phyloP scores from a whole-genome alignment of 495 filamentous ascomycete species.

The Aspergillus bertholletiae region DNA sequence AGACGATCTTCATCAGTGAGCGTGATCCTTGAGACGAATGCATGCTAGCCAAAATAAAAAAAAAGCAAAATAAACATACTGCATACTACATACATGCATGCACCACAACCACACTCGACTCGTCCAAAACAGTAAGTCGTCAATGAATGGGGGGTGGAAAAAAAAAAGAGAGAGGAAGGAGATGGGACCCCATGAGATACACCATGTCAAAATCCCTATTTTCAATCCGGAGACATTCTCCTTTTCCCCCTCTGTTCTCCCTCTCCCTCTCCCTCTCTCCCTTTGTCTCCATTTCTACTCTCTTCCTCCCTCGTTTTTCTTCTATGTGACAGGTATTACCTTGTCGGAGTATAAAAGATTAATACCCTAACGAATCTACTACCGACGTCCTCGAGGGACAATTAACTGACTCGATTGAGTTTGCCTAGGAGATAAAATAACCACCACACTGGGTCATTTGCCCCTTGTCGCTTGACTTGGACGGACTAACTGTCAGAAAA shows the following conservation, averaged over 20 bases:
- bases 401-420: conserved; percentile 12
- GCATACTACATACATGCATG: too few species aligned
- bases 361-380: background rate
- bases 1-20: background rate
- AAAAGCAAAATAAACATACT: background rate
- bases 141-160: background rate
- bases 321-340: background rate
- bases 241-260: background rate
- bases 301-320: background rate
- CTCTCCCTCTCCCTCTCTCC: background rate
- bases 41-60: background rate
- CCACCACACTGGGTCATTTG: conserved; percentile 3
- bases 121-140: too few species aligned
- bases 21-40: background rate
- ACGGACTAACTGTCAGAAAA: conserved; percentile 14
- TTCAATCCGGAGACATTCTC: background rate
- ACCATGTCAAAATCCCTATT: background rate
- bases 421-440: conserved; percentile 8
- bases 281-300: background rate
- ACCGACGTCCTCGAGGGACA: background rate
- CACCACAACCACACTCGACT: background rate
- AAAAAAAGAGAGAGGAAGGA: background rate
- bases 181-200: background rate
- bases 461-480: conserved; percentile 14
- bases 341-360: background rate